Evolutionary conservation across 164 flowering plant species (phyloP).

Genomic region (Sextonia rubra): DNA sequence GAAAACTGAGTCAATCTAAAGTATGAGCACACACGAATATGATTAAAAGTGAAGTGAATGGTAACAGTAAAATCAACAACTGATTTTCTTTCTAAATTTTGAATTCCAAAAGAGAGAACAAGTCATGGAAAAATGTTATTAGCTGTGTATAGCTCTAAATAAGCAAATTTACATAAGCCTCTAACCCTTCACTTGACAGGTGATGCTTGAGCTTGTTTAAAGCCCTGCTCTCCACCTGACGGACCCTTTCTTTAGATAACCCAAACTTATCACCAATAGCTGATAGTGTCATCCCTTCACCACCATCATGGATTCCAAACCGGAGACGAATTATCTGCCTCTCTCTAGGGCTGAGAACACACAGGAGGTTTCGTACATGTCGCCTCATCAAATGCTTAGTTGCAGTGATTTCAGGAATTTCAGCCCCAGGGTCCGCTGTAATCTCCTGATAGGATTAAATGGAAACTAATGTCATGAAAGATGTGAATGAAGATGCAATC

Average conservation of each 20-base stretch:
- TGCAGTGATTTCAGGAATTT: conserved; percentile 50
- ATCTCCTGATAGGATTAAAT: conserved; percentile 49
- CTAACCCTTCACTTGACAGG: conserved; percentile 50
- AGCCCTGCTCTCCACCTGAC: conserved; percentile 77
- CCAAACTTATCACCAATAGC: conserved; percentile 59
- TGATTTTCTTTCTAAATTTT: background rate
- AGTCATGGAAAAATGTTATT: background rate
- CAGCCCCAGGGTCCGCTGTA: conserved; percentile 65
- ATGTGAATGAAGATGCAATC: too few species aligned
- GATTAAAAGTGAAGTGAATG: background rate
- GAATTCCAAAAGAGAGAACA: background rate
- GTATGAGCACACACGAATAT: background rate
- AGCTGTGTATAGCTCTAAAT: conserved; percentile 6
- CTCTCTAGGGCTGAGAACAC: conserved; percentile 56
- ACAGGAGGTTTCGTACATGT: conserved; percentile 61
- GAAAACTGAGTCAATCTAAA: background rate
- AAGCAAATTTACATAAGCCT: conserved; percentile 46
- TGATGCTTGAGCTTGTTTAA: conserved; percentile 60
- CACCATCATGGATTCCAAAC: conserved; percentile 61
- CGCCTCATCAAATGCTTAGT: conserved; percentile 72
- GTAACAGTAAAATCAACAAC: background rate
- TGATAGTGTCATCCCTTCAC: conserved; percentile 36
- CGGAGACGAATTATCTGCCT: conserved; percentile 57
- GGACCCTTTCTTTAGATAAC: conserved; percentile 74
- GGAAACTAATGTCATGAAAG: too few species aligned